Evolutionary conservation across 2,329 filamentous ascomycete genomes (phyloP), one percentile per base, ranked within the genome.

Genomic region (Penicillium capsulatum): DNA sequence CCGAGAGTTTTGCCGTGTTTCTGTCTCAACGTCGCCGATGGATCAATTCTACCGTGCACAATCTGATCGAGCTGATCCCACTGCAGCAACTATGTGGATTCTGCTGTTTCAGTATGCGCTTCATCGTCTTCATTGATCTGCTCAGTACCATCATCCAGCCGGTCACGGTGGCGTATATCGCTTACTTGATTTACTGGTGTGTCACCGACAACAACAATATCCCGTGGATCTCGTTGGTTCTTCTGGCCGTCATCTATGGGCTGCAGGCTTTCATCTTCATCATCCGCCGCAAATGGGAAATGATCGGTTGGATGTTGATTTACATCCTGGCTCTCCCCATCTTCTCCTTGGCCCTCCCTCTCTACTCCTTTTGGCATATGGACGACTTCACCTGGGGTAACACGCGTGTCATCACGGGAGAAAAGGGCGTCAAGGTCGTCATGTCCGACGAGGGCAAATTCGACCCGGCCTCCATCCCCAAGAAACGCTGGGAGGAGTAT

Each of bases 341-440:
- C 49, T 98, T 95, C 75, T 83, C 86, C 30, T 88, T 94, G 48
- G 89, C 79, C 42, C 76, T 98, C 31, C 92, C 92, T 1, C 71
- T 98, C 17, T 97, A 97, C 66, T 77, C 91, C 34, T 98, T 98
- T 78, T 98, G 92, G 92, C 80, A 96, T 71, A 97, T 97, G 92
- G 92, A 98, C 66, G 92, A 98, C 70, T 98, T 98, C 79, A 86
- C 85, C 57, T 98, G 92, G 92, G 92, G 92, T 69, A 98, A 96
- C 69, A 98, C 92, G 28, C 91, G 92, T 80, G 80, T 98, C 42
- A 89, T 98, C 50, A 92, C 86, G 6, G 92, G 92, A 63, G 92
- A 98, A 64, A 83, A 84, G 65, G 92, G 92, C 50, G 84, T 88
- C 64, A 91, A 96, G 74, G 73, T 97, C 47, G 80, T 98, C 54